Base-by-base conservation (phyloP, 78 protist genomes). In the Dictyostelium citrinum region DNA sequence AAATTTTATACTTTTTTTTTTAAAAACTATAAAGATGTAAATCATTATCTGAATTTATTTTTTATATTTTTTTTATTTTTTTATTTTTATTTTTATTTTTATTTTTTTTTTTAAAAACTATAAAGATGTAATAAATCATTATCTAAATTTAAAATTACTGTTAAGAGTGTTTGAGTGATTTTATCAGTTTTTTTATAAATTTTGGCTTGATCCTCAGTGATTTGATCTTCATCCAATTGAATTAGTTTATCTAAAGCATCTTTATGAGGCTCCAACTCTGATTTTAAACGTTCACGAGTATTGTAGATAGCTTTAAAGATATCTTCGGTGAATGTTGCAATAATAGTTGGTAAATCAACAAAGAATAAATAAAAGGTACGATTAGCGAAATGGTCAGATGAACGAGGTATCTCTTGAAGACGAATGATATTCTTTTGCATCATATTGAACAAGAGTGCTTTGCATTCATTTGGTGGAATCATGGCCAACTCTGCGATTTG, bases 381-480 rank as follows among this genome's bases (percentile, higher is more conserved):
- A 35, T 80, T 81, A 5, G 95, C 91, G 33, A 83, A 81, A 64
- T 82, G 95, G n/a, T 83, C 90, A 0, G 77, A 33, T 1, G 91
- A 83, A 16, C 90, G 37, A 20, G 95, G 95, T 17, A 90, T 72
- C 82, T 90, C 95, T 77, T 90, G 95, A 29, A 90, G 60, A 39
- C 83, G 82, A 22, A 90, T 45, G 35, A 76, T 29, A 14, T 46
- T 37, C 45, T 55, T 67, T 37, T 71, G 67, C 95, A 90, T 81
- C 95, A 90, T 90, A 60, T 81, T 79, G 67, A 83, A 90, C 0
- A 90, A 51, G 0, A 90, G 37, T 20, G 51, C 51, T 27, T 82
- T 81, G 7, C 81, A 71, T n/a, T 81, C 91, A 22, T 81, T 81
- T 8, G 78, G 29, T 17, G 90, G 95, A 6, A 90, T 81, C 95